A percentile compares a stretch with the other conserved stretches of the same genome.
Evolutionary conservation across 2,329 filamentous ascomycete genomes (phyloP).

Genomic region (Catunica adiposa): DNA sequence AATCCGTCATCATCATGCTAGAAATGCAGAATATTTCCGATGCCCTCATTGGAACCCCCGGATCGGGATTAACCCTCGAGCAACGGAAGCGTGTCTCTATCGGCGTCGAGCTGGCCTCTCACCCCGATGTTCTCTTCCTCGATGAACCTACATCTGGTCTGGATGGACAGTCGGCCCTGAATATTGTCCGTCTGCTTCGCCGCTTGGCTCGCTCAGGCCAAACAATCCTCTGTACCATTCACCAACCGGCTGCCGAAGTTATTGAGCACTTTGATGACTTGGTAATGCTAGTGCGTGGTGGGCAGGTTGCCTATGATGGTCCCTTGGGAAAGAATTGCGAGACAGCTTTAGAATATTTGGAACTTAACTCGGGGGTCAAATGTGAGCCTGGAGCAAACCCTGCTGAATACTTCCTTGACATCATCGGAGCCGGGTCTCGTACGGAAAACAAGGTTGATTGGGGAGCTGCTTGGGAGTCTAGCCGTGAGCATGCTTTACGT

Average conservation of each 20-base stretch:
- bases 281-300: conserved; percentile 44
- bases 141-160: conserved; percentile 49
- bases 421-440: conserved; percentile 21
- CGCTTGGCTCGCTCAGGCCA: conserved; percentile 51
- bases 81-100: conserved; percentile 42
- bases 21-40: conserved; percentile 32
- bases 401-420: conserved; percentile 59
- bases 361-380: conserved; percentile 40
- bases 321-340: conserved; percentile 37
- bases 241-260: conserved; percentile 50
- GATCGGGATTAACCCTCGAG: conserved; percentile 35
- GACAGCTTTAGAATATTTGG: conserved; percentile 47
- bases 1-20: conserved; percentile 55
- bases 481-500: neutral
- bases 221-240: conserved; percentile 52
- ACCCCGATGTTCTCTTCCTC: conserved; percentile 42
- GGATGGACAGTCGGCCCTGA: conserved; percentile 51
- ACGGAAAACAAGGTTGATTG: neutral
- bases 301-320: conserved; percentile 51
- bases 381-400: conserved; percentile 49
- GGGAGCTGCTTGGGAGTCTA: neutral
- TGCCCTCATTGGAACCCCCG: conserved; percentile 32
- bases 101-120: conserved; percentile 43
- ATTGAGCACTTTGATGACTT: conserved; percentile 52
- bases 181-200: conserved; percentile 48